These are phyloP conservation scores for Chamaecrista fasciculata DNA, from an alignment of 306 rosid genomes.

Conservation along the genomic window DNA sequence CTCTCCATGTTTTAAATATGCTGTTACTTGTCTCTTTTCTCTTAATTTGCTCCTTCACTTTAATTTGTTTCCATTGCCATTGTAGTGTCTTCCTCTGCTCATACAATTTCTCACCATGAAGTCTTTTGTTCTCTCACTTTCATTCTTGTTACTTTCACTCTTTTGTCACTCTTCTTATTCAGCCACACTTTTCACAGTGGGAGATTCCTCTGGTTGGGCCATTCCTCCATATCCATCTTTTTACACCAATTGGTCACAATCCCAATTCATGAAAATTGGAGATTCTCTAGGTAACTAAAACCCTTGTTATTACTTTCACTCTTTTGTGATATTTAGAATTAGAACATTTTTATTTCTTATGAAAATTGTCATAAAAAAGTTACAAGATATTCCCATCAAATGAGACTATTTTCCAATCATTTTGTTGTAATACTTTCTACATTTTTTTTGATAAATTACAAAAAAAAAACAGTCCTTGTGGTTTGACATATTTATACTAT, in stretches of 20 bases:
- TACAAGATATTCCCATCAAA: too few relatives aligned
- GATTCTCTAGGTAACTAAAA: slow-evolving; percentile 36
- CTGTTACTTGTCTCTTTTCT: slow-evolving; percentile 15
- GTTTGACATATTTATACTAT: too few relatives aligned
- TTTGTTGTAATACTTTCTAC: too few relatives aligned
- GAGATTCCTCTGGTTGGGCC: slow-evolving; percentile 42
- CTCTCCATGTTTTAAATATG: slow-evolving; percentile 13
- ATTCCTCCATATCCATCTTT: slow-evolving; percentile 43
- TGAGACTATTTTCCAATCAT: too few relatives aligned
- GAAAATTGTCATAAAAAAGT: too few relatives aligned
- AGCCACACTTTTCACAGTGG: slow-evolving; percentile 32
- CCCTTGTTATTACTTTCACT: too few relatives aligned
- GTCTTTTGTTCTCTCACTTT: slow-evolving; percentile 27
- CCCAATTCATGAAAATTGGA: slow-evolving; percentile 29
- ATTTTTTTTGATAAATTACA: too few relatives aligned
- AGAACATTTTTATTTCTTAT: too few relatives aligned
- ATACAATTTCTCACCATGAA: slow-evolving; percentile 33
- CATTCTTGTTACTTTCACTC: slow-evolving; percentile 20
- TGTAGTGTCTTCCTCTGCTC: neutral
- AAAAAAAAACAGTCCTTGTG: too few relatives aligned
- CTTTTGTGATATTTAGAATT: too few relatives aligned
- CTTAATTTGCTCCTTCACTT: neutral
- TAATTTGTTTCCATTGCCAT: neutral
- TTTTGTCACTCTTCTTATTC: slow-evolving; percentile 31
- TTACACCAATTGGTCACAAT: slow-evolving; percentile 37